Evolutionary conservation across 2,329 filamentous ascomycete species (phyloP), one percentile per base, ranked within the genome.

Genomic region (Penicillium vulpinum): DNA sequence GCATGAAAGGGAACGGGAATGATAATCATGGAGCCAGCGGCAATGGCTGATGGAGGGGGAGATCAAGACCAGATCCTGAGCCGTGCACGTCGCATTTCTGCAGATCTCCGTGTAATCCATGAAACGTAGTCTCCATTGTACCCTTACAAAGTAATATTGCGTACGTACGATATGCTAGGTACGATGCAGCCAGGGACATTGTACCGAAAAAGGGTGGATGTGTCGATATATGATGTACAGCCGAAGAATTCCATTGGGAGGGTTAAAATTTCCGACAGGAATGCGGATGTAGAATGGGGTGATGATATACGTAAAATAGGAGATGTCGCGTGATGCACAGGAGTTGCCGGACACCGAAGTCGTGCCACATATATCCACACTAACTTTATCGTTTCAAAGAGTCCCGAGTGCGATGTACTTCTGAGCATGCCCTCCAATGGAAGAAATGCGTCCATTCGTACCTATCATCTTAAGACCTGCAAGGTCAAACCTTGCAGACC

Each of bases 401-500:
- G 51, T 41, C 28, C 15, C 11, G 40, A n/a, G 44, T 50, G 40
- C 31, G 44, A 22, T 40, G 48, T 55, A 54, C 44, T 55, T 54
- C 26, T 54, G 50, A 54, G 35, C 31, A 33, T 57, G 54, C 41
- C 44, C 48, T 54, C 54, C 54, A 58, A 56, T 56, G 40, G 29
- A 45, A 31, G 28, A 28, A 40, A 7, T 11, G 15, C 24, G 15
- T 45, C 24, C 10, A 46, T 31, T n/a, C 16, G 48, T 55, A 57
- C 59, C 51, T 49, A 56, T 51, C 55, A 53, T 52, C 26, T 40
- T n/a, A 10, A 47, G 35, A 31, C 36, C 63, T 68, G 64, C 66
- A 70, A 67, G 67, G 66, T 61, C 54, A 54, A 59, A 64, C 66
- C 65, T 69, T 69, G 58, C 60, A 58, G 58, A 16, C 56, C 60